Base-by-base conservation (phyloP, 495 filamentous ascomycete genomes). In the Aspergillus nidulans region DNA sequence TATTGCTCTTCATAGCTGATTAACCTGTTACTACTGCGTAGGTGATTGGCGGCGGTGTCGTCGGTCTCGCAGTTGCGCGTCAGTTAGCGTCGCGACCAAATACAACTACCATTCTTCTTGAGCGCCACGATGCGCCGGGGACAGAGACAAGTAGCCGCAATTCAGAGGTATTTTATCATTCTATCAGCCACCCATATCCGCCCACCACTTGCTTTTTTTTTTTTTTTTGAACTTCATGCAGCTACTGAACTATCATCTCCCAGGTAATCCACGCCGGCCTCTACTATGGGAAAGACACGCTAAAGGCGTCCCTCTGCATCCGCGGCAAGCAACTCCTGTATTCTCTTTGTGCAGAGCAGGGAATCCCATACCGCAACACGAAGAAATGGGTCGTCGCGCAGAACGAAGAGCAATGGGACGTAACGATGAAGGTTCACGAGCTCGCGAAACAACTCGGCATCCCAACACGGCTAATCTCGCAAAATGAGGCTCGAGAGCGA, bases 351-450 rank as follows among this genome's bases (percentile, higher is more conserved):
- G 63, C 72, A 1, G 67, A 72, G 18, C 71, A 88, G 63, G 58
- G 64, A 36, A 87, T 97, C 49, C 85, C 87, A 0, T 79, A 91
- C 73, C 75, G 75, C 54, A 86, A 86, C 64, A 85, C 80, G 18
- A 91, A 90, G 41, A 98, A 98, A 77, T 96, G 95, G 91, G 86
- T 98, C 60, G 85, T 98, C 0, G 92, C 94, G 1, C 95, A 98
- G 71, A 84, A 81, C 44, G 71, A 74, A 8, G 69, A 75, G 34
- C 88, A 97, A 67, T 82, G 80, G 70, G 80, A 77, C 23, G 82
- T 79, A 1, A 80, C 91, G 1, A 64, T 88, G 40, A 77, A 76
- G 13, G 70, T 94, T 15, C 85, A 92, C 63, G 73, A 74, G 12
- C 85, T 87, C 48, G 86, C 90, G 16, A 68, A 76, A 25, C 67